Base-by-base conservation (phyloP, 192 early-diverging fungal genomes). In the Coemansia sp. region DNA sequence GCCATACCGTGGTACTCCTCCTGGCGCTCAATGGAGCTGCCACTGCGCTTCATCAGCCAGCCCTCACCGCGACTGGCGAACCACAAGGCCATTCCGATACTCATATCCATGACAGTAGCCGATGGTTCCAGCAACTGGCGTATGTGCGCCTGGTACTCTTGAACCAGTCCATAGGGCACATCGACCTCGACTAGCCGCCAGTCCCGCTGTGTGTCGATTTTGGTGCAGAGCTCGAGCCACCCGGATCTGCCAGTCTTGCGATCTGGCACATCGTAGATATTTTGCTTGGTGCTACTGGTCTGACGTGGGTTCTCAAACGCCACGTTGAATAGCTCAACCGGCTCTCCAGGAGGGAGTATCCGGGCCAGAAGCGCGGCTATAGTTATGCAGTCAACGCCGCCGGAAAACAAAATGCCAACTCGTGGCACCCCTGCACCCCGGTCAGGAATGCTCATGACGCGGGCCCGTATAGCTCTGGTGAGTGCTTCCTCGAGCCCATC, bases 81-180 rank as follows among this genome's bases (percentile, higher is more conserved):
- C 95, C 94, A 98, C 58, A 98, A 87, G 0, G 96, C 95, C 85
- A 96, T 90, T 0, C 90, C 96, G 69, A 98, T 98, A 66, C 95
- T 96, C 91, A 92, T 84, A 36, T 98, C 96, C 96, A 98, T 98
- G 3, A 94, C 91, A 2, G 93, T 97, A 36, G 91, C 85, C 8
- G 91, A 74, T 2, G 96, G 96, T 21, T 76, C 75, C 84, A 98
- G 89, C 35, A 92, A 69, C 36, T 87, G 83, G 43, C 91, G 72
- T 23, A 98, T 89, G 33, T 86, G 84, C 16, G 69, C 48, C 36
- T 80, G 64, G 61, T 85, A 62, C 16, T 71, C 73, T 20, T 81
- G 67, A 2, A 89, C 90, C 66, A 92, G 88, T 25, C 68, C 69
- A 67, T 90, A 96, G 1, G 91, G 89, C 3, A 98, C 88, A 77